Conservation (phyloP, 768 basidiomycete genomes). For the Phlegmacium glaucopus region DNA sequence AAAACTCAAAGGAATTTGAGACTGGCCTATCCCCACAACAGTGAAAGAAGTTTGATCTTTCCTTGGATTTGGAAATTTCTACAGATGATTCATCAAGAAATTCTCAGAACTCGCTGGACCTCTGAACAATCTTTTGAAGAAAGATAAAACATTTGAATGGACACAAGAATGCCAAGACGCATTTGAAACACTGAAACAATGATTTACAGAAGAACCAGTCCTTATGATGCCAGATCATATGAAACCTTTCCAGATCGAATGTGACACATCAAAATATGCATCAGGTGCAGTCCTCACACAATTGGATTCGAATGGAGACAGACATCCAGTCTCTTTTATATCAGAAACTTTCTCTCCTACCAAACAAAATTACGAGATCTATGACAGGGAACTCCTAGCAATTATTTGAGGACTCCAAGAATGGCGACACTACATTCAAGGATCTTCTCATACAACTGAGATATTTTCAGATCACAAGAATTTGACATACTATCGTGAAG, state of each 20-base stretch:
- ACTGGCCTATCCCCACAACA: constrained; percentile 29
- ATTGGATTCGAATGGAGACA: constrained; percentile 15
- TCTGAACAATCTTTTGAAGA: constrained; percentile 12
- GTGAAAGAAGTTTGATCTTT: constrained; percentile 34
- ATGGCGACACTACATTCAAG: constrained; percentile 23
- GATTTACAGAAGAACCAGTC: constrained; percentile 22
- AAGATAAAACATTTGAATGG: constrained; percentile 20
- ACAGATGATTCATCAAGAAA: constrained; percentile 25
- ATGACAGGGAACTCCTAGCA: constrained; percentile 48
- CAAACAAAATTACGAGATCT: constrained; percentile 42
- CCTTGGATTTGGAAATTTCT: constrained; percentile 38
- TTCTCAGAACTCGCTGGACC: constrained; percentile 26
- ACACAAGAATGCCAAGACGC: constrained; percentile 10
- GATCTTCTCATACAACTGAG: constrained; percentile 17
- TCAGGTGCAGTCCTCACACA: constrained; percentile 37
- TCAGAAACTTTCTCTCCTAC: constrained; percentile 25
- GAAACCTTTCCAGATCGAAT: constrained; percentile 7
- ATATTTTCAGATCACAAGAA: constrained; percentile 37
- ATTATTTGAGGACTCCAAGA: too few species aligned
- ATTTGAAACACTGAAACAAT: constrained; percentile 23
- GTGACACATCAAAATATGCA: constrained; percentile 38
- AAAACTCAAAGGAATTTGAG: constrained; percentile 25
- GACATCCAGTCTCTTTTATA: constrained; percentile 35
- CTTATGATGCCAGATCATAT: constrained; percentile 7
- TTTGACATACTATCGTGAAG: constrained; percentile 35